phyloP scores from a whole-genome alignment of 345 rosid genomes.

The Eucalyptus erythrocorys region DNA sequence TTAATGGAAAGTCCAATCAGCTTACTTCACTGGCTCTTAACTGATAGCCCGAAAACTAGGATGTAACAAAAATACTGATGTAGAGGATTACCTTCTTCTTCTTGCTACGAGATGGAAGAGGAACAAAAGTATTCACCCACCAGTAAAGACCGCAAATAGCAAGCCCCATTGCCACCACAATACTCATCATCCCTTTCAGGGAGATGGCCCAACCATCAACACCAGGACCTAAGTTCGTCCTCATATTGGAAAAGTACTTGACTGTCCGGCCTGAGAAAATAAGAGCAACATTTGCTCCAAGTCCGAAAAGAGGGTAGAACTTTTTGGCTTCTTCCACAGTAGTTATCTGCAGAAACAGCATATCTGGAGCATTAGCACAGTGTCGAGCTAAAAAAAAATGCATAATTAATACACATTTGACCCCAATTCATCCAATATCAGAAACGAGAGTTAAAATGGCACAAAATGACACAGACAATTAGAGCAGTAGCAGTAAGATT shows the following conservation, averaged over 20 bases:
- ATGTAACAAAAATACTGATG: background rate
- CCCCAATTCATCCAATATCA: background rate
- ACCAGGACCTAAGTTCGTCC: slow-evolving; percentile 86
- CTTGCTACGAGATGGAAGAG: slow-evolving; percentile 91
- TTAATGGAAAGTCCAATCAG: background rate
- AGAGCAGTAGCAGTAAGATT: background rate
- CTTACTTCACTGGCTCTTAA: background rate
- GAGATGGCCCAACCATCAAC: slow-evolving; percentile 99
- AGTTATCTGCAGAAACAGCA: slow-evolving; percentile 47
- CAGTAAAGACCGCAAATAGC: slow-evolving; percentile 79
- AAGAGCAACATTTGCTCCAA: slow-evolving; percentile 93
- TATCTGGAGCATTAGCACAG: background rate
- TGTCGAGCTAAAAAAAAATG: background rate
- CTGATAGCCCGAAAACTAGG: background rate
- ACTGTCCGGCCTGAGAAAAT: slow-evolving; percentile 94
- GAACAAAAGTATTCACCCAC: slow-evolving; percentile 76
- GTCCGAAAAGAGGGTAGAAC: slow-evolving; percentile 91
- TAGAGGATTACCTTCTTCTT: slow-evolving; percentile 77
- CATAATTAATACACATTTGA: background rate
- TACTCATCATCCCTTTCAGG: slow-evolving; percentile 94
- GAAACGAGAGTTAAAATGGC: background rate
- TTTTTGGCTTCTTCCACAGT: slow-evolving; percentile 91
- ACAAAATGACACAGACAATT: background rate
- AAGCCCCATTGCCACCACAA: slow-evolving; percentile 82
- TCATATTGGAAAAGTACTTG: slow-evolving; percentile 84